Percentiles rank a stretch among this genome's conserved stretches.
phyloP scores from a whole-genome alignment of 371 early-diverging fungal species.

The Lichtheimia hyalospora region DNA sequence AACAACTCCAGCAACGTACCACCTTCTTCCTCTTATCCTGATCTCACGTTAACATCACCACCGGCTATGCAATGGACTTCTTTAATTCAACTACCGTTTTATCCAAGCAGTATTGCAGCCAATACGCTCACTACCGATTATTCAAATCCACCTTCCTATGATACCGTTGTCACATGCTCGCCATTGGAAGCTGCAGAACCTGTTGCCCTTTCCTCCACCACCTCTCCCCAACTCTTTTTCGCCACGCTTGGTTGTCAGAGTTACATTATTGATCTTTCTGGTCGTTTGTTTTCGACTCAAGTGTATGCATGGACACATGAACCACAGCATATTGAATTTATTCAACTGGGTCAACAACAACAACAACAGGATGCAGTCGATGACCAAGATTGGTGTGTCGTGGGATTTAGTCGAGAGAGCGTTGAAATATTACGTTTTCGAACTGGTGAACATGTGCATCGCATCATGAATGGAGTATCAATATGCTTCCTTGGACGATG shows the following conservation, averaged over 20 bases:
- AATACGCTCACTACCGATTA: slow-evolving; percentile 37
- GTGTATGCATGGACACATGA: slow-evolving; percentile 38
- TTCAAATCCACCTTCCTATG: slow-evolving; percentile 43
- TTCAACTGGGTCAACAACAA: slow-evolving; percentile 12
- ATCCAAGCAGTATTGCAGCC: slow-evolving; percentile 37
- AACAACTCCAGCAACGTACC: background rate
- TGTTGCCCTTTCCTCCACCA: slow-evolving; percentile 37
- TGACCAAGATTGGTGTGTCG: slow-evolving; percentile 29
- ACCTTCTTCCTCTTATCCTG: slow-evolving; percentile 10
- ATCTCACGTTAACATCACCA: slow-evolving; percentile 1
- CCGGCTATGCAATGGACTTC: slow-evolving; percentile 42
- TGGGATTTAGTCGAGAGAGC: slow-evolving; percentile 36
- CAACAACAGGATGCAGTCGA: no score
- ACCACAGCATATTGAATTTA: slow-evolving; percentile 41
- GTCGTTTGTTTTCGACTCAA: slow-evolving; percentile 38
- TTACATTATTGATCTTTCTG: slow-evolving; percentile 40
- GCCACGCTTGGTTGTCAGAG: slow-evolving; percentile 43
- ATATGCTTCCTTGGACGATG: slow-evolving; percentile 37
- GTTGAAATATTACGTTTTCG: slow-evolving; percentile 36
- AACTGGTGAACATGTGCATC: slow-evolving; percentile 26
- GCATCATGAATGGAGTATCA: slow-evolving; percentile 37
- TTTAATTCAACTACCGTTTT: slow-evolving; percentile 44
- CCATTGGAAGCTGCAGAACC: slow-evolving; percentile 34
- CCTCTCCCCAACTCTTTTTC: slow-evolving; percentile 44
- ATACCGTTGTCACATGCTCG: slow-evolving; percentile 32